phyloP scores from a whole-genome alignment of 768 basidiomycete species.

The Boletus patriciae region DNA sequence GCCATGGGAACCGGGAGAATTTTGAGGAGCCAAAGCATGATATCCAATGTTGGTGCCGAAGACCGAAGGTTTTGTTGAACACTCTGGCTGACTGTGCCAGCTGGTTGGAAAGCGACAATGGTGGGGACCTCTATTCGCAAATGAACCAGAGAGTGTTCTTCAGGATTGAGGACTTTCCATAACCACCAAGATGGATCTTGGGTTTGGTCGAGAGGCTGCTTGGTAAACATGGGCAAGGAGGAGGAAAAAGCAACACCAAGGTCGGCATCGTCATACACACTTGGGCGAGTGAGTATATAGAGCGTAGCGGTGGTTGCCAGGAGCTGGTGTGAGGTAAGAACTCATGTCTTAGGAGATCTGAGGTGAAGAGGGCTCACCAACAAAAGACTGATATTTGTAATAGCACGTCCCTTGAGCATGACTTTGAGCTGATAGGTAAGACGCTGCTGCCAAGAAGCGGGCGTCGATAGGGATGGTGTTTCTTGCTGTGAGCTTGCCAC shows the following conservation, averaged over 20 bases:
- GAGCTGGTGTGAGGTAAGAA: constrained; percentile 46
- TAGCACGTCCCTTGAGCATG: constrained; percentile 63
- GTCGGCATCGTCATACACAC: constrained; percentile 32
- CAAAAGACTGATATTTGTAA: constrained; percentile 77
- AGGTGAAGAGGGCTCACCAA: constrained; percentile 48
- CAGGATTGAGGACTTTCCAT: constrained; percentile 79
- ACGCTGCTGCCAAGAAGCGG: constrained; percentile 36
- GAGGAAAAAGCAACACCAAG: constrained; percentile 16
- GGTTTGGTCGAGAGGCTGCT: constrained; percentile 30
- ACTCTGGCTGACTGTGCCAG: constrained; percentile 30
- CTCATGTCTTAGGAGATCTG: neutral
- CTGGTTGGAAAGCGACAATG: constrained; percentile 63
- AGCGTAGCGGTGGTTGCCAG: constrained; percentile 73
- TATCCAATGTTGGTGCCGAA: constrained; percentile 50
- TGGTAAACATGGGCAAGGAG: constrained; percentile 36
- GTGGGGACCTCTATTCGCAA: constrained; percentile 79
- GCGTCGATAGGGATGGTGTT: constrained; percentile 18
- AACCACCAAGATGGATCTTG: constrained; percentile 61
- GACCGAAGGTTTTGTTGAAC: constrained; percentile 40
- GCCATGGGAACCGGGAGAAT: constrained; percentile 86
- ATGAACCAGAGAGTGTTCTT: constrained; percentile 63
- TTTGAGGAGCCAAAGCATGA: constrained; percentile 73
- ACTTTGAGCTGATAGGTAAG: constrained; percentile 33
- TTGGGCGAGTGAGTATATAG: constrained; percentile 68
- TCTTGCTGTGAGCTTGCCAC: constrained; percentile 31